A percentile compares a stretch with the other conserved stretches of the same genome.
phyloP scores from a whole-genome alignment of 352 stramenopile genomes.

The Blastocystis sp. region DNA sequence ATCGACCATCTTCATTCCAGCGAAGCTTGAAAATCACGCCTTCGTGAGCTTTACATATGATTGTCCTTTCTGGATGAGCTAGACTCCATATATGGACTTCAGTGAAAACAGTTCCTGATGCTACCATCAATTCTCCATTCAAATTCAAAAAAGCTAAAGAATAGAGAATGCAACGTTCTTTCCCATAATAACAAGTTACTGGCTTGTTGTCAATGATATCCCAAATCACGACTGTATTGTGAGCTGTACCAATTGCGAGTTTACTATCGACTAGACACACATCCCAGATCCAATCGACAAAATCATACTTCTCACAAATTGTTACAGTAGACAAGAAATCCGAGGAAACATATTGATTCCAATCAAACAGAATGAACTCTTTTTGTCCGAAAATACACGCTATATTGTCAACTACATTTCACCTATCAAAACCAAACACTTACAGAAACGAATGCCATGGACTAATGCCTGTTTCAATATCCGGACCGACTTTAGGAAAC shows the following conservation, averaged over 20 bases:
- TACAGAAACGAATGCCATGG: conserved; percentile 63
- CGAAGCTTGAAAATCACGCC: conserved; percentile 67
- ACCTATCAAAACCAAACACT: neutral
- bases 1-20: conserved; percentile 54
- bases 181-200: neutral
- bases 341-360: neutral
- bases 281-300: conserved; percentile 67
- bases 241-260: conserved; percentile 48
- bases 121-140: conserved; percentile 41
- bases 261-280: neutral
- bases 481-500: neutral
- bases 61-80: neutral
- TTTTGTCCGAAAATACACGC: conserved; percentile 52
- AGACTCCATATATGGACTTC: conserved; percentile 64
- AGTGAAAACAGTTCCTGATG: conserved; percentile 61
- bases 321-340: neutral
- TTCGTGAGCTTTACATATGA: conserved; percentile 18
- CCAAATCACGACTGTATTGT: conserved; percentile 59
- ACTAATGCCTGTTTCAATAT: neutral
- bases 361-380: conserved; percentile 50
- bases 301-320: neutral
- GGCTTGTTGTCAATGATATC: neutral
- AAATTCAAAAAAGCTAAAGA: conserved; percentile 39
- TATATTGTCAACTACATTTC: neutral
- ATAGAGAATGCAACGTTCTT: conserved; percentile 64